Evolutionary conservation across 768 basidiomycete genomes (phyloP).

Genomic region (Naematelia encephala): DNA sequence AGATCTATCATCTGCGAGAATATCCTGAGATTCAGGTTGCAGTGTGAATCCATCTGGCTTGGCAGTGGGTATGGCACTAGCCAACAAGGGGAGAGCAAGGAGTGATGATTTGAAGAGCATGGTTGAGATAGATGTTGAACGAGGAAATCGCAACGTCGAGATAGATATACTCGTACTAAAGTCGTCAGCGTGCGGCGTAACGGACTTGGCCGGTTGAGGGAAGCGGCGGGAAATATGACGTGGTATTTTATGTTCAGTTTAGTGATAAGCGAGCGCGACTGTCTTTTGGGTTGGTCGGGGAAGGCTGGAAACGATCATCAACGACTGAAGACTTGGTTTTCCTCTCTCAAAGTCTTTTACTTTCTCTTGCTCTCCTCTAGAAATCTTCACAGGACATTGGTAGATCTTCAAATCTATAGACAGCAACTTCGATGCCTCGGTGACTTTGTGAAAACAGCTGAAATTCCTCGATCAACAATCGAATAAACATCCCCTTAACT

Average conservation of each 20-base stretch:
- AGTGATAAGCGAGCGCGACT: neutral
- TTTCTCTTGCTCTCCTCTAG: neutral
- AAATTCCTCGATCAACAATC: neutral
- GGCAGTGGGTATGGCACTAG: constrained; percentile 24
- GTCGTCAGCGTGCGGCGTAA: neutral
- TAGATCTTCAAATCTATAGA: too few relatives aligned
- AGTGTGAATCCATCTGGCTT: constrained; percentile 15
- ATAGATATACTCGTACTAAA: neutral
- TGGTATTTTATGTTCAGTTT: neutral
- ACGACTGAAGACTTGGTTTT: neutral
- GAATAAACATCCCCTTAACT: neutral
- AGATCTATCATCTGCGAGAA: constrained; percentile 46
- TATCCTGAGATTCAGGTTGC: constrained; percentile 13
- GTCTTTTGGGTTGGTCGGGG: neutral
- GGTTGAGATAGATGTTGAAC: constrained; percentile 8
- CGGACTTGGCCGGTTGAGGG: neutral
- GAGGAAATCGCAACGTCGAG: neutral
- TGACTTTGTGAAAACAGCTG: neutral
- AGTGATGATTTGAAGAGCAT: constrained; percentile 35
- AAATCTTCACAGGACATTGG: neutral
- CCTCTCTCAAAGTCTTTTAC: neutral
- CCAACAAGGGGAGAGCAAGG: constrained; percentile 29
- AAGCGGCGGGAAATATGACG: too few relatives aligned
- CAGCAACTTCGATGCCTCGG: neutral
- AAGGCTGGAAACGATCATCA: neutral